phyloP scores from a whole-genome alignment of 2,329 filamentous ascomycete genomes.

The Aureobasidium musti region DNA sequence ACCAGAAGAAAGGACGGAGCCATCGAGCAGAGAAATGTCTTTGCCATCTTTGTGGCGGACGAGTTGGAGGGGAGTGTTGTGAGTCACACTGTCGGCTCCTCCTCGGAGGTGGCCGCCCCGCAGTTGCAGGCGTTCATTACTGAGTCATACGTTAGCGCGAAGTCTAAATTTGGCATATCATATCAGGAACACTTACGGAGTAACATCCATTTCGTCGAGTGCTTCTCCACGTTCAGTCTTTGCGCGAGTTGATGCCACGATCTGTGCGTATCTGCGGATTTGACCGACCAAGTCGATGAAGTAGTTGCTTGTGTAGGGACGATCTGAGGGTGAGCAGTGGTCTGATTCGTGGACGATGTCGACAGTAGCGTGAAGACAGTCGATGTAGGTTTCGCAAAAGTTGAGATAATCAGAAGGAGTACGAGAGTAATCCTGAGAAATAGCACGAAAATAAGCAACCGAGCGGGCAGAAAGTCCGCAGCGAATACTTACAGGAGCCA shows the following conservation, averaged over 20 bases:
- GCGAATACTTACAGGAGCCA: constrained; percentile 81
- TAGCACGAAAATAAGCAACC: constrained; percentile 65
- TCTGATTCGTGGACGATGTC: constrained; percentile 83
- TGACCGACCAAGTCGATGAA: constrained; percentile 89
- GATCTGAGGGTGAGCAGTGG: constrained; percentile 78
- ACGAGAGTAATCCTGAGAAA: constrained; percentile 69
- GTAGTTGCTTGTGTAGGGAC: constrained; percentile 92
- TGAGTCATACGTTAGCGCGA: constrained; percentile 39
- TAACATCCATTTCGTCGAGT: constrained; percentile 55
- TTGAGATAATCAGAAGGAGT: constrained; percentile 76
- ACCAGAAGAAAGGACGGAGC: constrained; percentile 43
- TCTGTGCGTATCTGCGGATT: constrained; percentile 82
- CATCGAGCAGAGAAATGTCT: constrained; percentile 68
- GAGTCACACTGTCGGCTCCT: constrained; percentile 53
- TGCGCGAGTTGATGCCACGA: constrained; percentile 74
- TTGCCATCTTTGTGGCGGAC: constrained; percentile 80
- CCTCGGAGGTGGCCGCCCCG: constrained; percentile 61
- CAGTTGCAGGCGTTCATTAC: constrained; percentile 73
- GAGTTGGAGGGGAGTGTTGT: constrained; percentile 79
- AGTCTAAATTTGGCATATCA: constrained; percentile 8
- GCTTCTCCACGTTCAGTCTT: constrained; percentile 60
- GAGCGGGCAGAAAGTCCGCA: constrained; percentile 56
- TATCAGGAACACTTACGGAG: constrained; percentile 45
- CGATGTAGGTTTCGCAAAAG: constrained; percentile 88
- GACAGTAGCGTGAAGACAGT: constrained; percentile 86